Percentiles rank a stretch among this genome's conserved stretches.
Conservation (phyloP, 768 basidiomycete genomes). For the Pleurotus giganteus region DNA sequence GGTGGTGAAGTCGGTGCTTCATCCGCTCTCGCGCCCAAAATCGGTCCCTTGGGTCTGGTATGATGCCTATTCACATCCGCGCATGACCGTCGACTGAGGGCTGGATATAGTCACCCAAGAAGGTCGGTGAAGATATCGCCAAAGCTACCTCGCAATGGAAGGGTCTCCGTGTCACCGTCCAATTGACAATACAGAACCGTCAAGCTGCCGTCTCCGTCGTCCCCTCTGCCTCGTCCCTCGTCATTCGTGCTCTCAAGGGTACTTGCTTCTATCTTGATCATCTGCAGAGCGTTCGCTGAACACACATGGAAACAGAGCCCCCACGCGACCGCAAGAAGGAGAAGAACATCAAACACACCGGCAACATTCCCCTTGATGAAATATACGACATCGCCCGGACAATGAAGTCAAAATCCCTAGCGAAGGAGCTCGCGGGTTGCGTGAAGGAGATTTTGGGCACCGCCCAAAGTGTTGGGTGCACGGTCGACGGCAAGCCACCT, state of each 20-base stretch:
- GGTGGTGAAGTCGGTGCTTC: conserved; percentile 99
- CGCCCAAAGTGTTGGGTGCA: conserved; percentile 95
- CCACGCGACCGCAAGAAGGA: conserved; percentile 99
- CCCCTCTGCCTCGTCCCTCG: conserved; percentile 94
- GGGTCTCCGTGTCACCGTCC: conserved; percentile 98
- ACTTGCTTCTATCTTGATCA: conserved; percentile 19
- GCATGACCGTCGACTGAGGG: conserved; percentile 13
- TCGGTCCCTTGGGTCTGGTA: conserved; percentile 99
- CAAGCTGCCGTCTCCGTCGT: conserved; percentile 97
- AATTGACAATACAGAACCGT: conserved; percentile 99
- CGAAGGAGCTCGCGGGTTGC: conserved; percentile 85
- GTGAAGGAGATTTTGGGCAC: conserved; percentile 99
- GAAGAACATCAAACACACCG: conserved; percentile 99
- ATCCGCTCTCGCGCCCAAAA: conserved; percentile 97
- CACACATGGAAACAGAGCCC: conserved; percentile 64
- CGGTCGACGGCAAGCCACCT: conserved; percentile 87
- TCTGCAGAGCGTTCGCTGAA: neutral
- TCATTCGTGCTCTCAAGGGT: conserved; percentile 99
- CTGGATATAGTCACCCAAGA: conserved; percentile 86
- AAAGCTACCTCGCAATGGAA: conserved; percentile 99
- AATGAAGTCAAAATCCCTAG: conserved; percentile 91
- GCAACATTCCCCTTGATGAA: conserved; percentile 92
- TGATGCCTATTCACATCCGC: conserved; percentile 28
- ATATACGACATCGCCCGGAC: conserved; percentile 95
- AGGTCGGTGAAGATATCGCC: conserved; percentile 99